These are phyloP conservation scores for Sporothrix variecibatus DNA, from an alignment of 2,329 filamentous ascomycete genomes.

Conservation along the genomic window DNA sequence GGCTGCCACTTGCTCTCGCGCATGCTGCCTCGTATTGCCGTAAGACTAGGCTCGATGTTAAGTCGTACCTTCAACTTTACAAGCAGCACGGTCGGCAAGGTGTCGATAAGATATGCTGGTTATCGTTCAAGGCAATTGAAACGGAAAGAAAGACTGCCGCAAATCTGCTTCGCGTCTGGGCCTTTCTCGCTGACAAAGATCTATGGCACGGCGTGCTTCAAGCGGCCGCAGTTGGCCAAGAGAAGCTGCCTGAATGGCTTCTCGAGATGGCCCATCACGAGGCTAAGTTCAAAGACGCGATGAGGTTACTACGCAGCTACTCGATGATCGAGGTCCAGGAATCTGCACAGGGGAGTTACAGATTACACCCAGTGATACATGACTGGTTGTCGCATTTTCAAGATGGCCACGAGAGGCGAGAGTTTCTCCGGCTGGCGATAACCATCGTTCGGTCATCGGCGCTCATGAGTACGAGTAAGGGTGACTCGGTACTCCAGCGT, in stretches of 20 bases:
- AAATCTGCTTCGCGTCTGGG: conserved; percentile 18
- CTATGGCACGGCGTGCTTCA: conserved; percentile 9
- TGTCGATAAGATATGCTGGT: neutral
- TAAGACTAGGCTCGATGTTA: neutral
- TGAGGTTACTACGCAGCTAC: conserved; percentile 6
- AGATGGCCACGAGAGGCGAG: neutral
- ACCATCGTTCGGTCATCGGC: neutral
- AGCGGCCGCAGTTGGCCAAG: neutral
- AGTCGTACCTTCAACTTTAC: conserved; percentile 2
- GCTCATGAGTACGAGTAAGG: neutral
- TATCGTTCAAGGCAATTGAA: conserved; percentile 13
- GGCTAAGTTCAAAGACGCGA: neutral
- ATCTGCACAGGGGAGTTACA: neutral
- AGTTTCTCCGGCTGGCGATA: neutral
- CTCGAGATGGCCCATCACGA: neutral
- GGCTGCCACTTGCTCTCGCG: conserved; percentile 34
- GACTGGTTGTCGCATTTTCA: conserved; percentile 12
- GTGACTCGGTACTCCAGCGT: neutral
- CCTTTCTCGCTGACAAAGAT: conserved; percentile 16
- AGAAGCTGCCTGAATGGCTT: neutral
- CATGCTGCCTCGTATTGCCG: conserved; percentile 33
- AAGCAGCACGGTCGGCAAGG: neutral
- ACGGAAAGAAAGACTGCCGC: neutral
- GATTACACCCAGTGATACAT: conserved; percentile 3
- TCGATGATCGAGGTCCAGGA: conserved; percentile 16